Evolutionary conservation across 305 asterid species (phyloP).

Genomic region (Salvia sclarea): DNA sequence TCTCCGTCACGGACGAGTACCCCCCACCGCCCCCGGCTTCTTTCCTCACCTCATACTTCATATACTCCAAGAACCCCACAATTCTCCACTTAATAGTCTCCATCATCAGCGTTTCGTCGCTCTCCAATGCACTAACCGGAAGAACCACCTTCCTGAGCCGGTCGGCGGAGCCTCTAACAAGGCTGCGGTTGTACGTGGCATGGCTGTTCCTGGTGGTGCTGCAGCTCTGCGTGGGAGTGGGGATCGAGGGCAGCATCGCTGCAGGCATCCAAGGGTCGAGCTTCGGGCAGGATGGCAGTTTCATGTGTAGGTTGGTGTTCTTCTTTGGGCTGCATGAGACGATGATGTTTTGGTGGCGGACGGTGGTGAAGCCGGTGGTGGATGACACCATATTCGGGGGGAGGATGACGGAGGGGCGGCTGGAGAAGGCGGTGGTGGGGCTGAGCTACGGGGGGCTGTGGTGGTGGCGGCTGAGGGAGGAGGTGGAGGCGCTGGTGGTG

Average conservation of each 20-base stretch:
- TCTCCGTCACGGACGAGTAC: constrained; percentile 32
- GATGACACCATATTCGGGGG: constrained; percentile 66
- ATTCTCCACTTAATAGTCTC: constrained; percentile 50
- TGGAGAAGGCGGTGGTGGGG: constrained; percentile 58
- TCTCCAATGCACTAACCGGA: constrained; percentile 44
- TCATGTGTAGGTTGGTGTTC: constrained; percentile 43
- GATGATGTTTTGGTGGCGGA: constrained; percentile 60
- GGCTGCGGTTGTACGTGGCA: constrained; percentile 39
- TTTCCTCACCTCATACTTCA: constrained; percentile 35
- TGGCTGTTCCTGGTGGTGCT: constrained; percentile 57
- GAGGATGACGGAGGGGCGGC: constrained; percentile 44
- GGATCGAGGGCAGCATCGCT: constrained; percentile 72
- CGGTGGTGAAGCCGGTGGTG: constrained; percentile 77
- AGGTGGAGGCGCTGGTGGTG: constrained; percentile 71
- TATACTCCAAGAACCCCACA: constrained; percentile 39
- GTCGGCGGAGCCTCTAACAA: background rate
- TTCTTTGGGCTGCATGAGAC: constrained; percentile 79
- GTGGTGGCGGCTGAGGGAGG: constrained; percentile 88
- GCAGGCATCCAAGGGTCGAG: constrained; percentile 56
- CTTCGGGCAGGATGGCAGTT: constrained; percentile 37
- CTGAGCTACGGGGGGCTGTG: constrained; percentile 61
- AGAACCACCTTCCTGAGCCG: constrained; percentile 21
- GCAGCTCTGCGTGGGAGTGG: constrained; percentile 62
- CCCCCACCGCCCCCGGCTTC: constrained; percentile 23
- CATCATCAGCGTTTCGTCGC: constrained; percentile 41